Conservation (phyloP, 306 rosid species). For the Gastrolobium bilobum region DNA sequence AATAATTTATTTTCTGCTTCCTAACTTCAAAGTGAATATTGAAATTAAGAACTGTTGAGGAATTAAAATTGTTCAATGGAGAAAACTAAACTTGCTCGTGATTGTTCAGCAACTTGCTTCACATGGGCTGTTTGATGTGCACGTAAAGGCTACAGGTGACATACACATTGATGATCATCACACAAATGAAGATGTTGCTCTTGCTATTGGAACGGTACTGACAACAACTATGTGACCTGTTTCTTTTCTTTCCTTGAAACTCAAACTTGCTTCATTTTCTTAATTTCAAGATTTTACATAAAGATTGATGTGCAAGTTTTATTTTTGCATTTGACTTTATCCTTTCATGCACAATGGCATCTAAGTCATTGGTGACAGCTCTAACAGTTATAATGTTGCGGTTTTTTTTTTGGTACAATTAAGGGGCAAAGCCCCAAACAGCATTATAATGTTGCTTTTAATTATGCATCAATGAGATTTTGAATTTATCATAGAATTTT, state of each 20-base stretch:
- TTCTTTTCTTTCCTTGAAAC: constrained; percentile 1
- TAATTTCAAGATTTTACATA: constrained; percentile 7
- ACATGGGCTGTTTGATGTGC: constrained; percentile 76
- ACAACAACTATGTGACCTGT: background rate
- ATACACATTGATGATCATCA: constrained; percentile 83
- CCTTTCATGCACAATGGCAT: constrained; percentile 8
- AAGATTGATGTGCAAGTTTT: background rate
- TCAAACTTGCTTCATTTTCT: background rate
- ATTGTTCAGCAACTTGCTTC: constrained; percentile 75
- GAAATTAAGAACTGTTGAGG: constrained; percentile 1
- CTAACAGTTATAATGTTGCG: background rate
- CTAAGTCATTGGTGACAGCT: background rate
- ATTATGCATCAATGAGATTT: background rate
- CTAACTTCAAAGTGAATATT: background rate
- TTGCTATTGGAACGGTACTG: constrained; percentile 81
- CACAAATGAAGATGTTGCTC: constrained; percentile 88
- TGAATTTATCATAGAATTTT: background rate
- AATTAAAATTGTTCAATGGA: background rate
- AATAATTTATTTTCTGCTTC: constrained; percentile 14
- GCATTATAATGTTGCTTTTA: background rate
- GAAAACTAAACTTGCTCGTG: constrained; percentile 18
- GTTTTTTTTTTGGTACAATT: too few species aligned
- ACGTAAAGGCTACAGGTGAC: constrained; percentile 77
- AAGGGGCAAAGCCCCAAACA: too few species aligned
- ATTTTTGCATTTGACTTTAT: background rate